phyloP scores from a whole-genome alignment of 2,329 filamentous ascomycete genomes.

The Calonectria montana region DNA sequence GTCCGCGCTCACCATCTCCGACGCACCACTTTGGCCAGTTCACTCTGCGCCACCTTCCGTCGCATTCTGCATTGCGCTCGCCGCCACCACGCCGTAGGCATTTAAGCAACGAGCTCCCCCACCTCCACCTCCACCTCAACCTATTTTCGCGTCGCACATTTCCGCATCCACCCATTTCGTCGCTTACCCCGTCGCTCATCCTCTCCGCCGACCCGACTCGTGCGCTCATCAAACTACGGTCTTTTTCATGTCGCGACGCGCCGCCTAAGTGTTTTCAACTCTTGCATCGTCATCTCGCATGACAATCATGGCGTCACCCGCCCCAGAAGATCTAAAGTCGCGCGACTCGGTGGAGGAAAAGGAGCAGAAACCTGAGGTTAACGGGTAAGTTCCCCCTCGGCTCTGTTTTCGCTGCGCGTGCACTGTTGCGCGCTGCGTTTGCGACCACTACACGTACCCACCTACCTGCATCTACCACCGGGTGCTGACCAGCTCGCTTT shows the following conservation, averaged over 20 bases:
- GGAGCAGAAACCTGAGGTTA: slow-evolving; percentile 48
- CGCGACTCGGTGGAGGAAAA: slow-evolving; percentile 42
- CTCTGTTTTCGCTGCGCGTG: slow-evolving; percentile 20
- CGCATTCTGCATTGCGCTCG: slow-evolving; percentile 32
- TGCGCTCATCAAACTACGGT: slow-evolving; percentile 20
- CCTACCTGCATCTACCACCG: slow-evolving; percentile 11
- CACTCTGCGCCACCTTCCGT: slow-evolving; percentile 30
- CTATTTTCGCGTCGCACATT: slow-evolving; percentile 39
- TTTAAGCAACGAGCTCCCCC: slow-evolving; percentile 32
- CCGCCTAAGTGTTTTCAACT: slow-evolving; percentile 42
- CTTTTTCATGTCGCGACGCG: slow-evolving; percentile 52
- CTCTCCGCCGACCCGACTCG: background rate
- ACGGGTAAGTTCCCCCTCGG: slow-evolving; percentile 50
- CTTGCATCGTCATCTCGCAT: slow-evolving; percentile 52
- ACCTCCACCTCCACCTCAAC: slow-evolving; percentile 4
- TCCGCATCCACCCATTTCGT: slow-evolving; percentile 25
- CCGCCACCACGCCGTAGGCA: slow-evolving; percentile 34
- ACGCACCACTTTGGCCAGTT: slow-evolving; percentile 30
- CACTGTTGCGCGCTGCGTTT: slow-evolving; percentile 24
- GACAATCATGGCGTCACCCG: slow-evolving; percentile 66
- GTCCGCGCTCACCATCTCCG: slow-evolving; percentile 20
- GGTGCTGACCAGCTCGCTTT: slow-evolving; percentile 39
- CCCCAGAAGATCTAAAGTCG: slow-evolving; percentile 63
- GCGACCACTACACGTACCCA: slow-evolving; percentile 7
- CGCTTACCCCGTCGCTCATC: slow-evolving; percentile 6